These are phyloP conservation scores for Acanthamoeba polyphaga DNA, from an alignment of 208 protist genomes.

Conservation along the genomic window DNA sequence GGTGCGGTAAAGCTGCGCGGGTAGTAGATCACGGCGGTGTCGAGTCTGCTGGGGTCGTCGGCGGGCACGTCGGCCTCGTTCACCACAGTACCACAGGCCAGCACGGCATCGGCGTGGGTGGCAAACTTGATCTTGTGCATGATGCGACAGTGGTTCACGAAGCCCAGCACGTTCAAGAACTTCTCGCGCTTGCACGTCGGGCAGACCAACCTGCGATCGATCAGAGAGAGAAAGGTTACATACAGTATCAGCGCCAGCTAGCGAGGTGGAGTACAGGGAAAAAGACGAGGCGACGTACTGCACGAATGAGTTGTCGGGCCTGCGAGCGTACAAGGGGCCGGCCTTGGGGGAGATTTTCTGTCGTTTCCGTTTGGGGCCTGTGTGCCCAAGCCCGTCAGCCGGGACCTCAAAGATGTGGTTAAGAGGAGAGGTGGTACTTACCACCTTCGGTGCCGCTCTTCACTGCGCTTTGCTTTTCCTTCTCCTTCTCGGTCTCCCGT, in stretches of 20 bases:
- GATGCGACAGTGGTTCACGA: slow-evolving; percentile 72
- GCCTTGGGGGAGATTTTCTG: slow-evolving; percentile 43
- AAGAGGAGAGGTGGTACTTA: neutral
- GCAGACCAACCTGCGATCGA: slow-evolving; percentile 4
- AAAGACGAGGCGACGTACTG: slow-evolving; percentile 24
- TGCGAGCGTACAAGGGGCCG: neutral
- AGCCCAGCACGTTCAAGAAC: slow-evolving; percentile 61
- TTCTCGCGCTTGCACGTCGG: slow-evolving; percentile 60
- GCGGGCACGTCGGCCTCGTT: slow-evolving; percentile 29
- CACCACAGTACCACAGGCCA: slow-evolving; percentile 16
- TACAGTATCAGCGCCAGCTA: neutral
- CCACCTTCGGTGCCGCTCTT: neutral
- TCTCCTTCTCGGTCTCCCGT: neutral
- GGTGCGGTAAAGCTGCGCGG: neutral
- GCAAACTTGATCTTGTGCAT: slow-evolving; percentile 74
- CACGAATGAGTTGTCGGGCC: slow-evolving; percentile 22
- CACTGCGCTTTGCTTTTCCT: neutral
- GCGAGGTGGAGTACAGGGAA: neutral
- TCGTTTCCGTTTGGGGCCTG: neutral
- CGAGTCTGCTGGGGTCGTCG: neutral
- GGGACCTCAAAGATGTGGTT: neutral
- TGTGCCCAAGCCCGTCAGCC: neutral
- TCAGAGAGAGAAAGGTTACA: neutral
- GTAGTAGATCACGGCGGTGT: neutral
- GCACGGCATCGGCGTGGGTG: slow-evolving; percentile 51